A percentile compares a stretch with the other conserved stretches of the same genome.
Conservation (phyloP, 2,329 filamentous ascomycete species). For the Colletotrichum eremochloae region DNA sequence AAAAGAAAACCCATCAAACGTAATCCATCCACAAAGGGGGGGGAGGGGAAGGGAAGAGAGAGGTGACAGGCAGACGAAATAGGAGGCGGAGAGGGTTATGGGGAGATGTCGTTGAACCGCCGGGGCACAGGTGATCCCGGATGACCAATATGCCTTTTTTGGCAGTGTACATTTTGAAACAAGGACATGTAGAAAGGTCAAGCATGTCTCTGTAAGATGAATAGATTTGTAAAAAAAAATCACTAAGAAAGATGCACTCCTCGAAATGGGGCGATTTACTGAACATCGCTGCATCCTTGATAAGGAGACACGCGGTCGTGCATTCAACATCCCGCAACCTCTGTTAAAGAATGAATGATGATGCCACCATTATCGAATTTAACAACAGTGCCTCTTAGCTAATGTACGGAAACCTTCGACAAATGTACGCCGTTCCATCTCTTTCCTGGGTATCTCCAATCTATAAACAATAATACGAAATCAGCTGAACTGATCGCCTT, state of each 20-base stretch:
- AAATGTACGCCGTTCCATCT: constrained; percentile 10
- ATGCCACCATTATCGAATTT: no score
- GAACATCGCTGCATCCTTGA: neutral
- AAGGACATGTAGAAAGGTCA: constrained; percentile 36
- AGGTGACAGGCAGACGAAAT: neutral
- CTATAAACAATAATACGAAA: constrained; percentile 29
- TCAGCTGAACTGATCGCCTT: constrained; percentile 75
- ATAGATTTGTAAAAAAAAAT: constrained; percentile 53
- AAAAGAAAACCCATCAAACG: constrained; percentile 24
- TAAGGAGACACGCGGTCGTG: no score
- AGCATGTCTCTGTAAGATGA: constrained; percentile 53
- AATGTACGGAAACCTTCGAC: neutral
- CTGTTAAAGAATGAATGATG: no score
- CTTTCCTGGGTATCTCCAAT: constrained; percentile 39
- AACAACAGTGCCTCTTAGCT: neutral
- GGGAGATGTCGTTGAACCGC: constrained; percentile 3
- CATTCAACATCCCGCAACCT: no score
- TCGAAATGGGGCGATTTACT: constrained; percentile 27
- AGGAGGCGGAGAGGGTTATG: neutral
- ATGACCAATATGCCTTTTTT: constrained; percentile 32
- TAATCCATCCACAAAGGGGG: constrained; percentile 26
- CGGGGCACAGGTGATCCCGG: constrained; percentile 10
- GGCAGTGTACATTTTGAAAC: constrained; percentile 42
- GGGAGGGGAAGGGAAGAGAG: neutral
- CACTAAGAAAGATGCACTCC: constrained; percentile 45